Evolutionary conservation across 257 asterid species (phyloP).

Genomic region (Nicotiana tabacum): DNA sequence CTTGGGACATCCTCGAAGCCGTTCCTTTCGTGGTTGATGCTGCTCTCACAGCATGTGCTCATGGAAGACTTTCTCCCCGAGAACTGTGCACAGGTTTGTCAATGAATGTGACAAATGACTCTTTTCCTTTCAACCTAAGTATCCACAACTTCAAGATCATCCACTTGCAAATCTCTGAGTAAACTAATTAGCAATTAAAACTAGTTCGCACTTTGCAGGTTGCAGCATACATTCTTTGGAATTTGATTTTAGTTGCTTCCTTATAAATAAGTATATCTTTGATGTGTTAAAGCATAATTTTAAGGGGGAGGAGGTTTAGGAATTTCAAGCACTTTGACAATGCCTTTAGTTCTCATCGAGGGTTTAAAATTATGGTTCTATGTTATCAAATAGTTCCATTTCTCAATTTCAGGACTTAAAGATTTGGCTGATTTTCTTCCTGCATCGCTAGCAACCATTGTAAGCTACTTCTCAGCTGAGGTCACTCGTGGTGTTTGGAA

Average conservation of each 20-base stretch:
- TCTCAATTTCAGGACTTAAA: constrained; percentile 59
- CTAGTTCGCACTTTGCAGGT: not conserved
- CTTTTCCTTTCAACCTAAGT: not conserved
- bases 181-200: not conserved
- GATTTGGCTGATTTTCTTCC: constrained; percentile 98
- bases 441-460: constrained; percentile 92
- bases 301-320: not conserved
- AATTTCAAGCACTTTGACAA: constrained; percentile 5
- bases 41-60: constrained; percentile 92
- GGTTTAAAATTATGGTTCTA: not conserved
- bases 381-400: not conserved
- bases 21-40: constrained; percentile 96
- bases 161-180: not conserved
- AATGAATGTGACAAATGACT: not conserved
- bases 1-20: constrained; percentile 98
- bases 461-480: constrained; percentile 96
- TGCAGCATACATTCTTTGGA: not conserved
- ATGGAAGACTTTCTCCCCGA: constrained; percentile 86
- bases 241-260: not conserved
- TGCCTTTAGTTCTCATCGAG: not conserved
- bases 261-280: not conserved
- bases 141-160: not conserved
- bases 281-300: not conserved
- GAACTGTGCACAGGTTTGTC: constrained; percentile 92
- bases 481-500: constrained; percentile 99